A percentile compares a stretch with the other conserved stretches of the same genome.
These are phyloP conservation scores for Leucocoprinus birnbaumii DNA, from an alignment of 768 basidiomycete genomes.

Conservation along the genomic window DNA sequence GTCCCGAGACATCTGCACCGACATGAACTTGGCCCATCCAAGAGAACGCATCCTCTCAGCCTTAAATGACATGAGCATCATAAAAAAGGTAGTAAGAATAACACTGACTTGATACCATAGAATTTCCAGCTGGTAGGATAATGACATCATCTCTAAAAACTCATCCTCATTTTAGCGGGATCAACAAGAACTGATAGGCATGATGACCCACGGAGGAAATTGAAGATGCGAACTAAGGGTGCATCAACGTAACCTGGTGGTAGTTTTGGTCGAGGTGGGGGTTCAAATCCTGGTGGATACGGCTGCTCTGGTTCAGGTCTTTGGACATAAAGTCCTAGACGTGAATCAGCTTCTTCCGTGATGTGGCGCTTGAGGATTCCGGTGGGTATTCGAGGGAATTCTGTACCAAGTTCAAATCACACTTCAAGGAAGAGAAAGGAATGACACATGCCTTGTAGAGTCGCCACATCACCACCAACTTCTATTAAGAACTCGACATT, in stretches of 20 bases:
- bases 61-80: conserved; percentile 28
- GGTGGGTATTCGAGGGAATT: conserved; percentile 69
- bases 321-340: conserved; percentile 62
- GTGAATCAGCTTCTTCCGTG: conserved; percentile 68
- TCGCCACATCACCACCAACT: conserved; percentile 71
- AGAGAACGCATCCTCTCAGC: conserved; percentile 76
- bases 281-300: conserved; percentile 32
- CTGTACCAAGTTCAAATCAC: conserved; percentile 30
- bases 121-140: conserved; percentile 91
- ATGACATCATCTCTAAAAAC: conserved; percentile 77
- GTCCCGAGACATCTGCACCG: conserved; percentile 65
- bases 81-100: neutral
- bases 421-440: neutral
- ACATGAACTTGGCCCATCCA: conserved; percentile 81
- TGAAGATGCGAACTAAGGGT: conserved; percentile 82
- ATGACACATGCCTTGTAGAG: conserved; percentile 54
- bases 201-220: conserved; percentile 75
- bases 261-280: conserved; percentile 44
- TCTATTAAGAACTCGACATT: conserved; percentile 71
- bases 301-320: conserved; percentile 37
- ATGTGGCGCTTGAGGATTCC: conserved; percentile 65
- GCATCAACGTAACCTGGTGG: conserved; percentile 68
- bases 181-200: neutral
- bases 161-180: conserved; percentile 1
- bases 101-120: conserved; percentile 66